Conservation (phyloP, 2,329 filamentous ascomycete species). For the Ophiostoma piceae region DNA sequence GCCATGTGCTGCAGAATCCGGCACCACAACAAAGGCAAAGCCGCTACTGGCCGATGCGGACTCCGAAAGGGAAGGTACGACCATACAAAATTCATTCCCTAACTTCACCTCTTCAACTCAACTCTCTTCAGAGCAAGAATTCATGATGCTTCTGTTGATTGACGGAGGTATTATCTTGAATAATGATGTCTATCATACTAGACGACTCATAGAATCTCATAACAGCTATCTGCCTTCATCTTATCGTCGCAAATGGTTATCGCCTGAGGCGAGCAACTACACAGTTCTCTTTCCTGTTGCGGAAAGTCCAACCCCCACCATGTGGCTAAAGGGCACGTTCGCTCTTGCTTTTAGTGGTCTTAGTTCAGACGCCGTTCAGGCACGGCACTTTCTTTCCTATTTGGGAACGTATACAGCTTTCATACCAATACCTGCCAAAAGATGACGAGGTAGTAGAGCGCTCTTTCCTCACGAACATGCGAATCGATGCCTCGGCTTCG, state of each 20-base stretch:
- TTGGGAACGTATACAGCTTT: background rate
- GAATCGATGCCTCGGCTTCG: background rate
- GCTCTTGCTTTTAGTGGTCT: background rate
- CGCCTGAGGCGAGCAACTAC: background rate
- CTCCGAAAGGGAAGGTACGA: slow-evolving; percentile 5
- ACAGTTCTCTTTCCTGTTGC: slow-evolving; percentile 2
- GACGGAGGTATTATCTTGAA: no score
- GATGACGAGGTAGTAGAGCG: background rate
- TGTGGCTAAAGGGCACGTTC: background rate
- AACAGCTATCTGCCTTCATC: background rate
- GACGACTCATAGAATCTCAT: background rate
- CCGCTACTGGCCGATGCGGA: slow-evolving; percentile 1
- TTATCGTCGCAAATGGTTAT: background rate
- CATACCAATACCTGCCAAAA: background rate
- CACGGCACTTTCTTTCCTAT: slow-evolving; percentile 15
- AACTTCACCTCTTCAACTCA: background rate
- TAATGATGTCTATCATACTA: background rate
- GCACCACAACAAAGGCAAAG: slow-evolving; percentile 1
- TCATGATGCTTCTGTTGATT: no score
- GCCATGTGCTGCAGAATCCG: background rate
- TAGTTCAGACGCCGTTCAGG: background rate
- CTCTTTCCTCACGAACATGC: background rate
- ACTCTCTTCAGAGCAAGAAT: background rate
- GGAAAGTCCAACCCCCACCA: slow-evolving; percentile 12
- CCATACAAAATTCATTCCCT: background rate